Conservation (phyloP, 2,329 filamentous ascomycete genomes). For the Alternaria ethzedia region DNA sequence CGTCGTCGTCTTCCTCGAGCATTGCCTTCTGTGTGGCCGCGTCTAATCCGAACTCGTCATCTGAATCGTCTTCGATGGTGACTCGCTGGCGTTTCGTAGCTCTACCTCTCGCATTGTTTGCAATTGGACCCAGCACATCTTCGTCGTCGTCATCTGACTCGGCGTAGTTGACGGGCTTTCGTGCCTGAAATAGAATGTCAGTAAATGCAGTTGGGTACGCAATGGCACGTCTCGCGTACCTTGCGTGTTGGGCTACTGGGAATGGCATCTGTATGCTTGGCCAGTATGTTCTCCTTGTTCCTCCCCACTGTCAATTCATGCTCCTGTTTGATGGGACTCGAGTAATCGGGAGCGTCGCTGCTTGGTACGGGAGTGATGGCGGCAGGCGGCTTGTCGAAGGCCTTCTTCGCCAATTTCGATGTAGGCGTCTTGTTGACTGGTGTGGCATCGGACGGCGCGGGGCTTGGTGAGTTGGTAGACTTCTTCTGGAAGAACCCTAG, state of each 20-base stretch:
- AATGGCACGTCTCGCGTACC: slow-evolving; percentile 55
- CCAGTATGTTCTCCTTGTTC: slow-evolving; percentile 58
- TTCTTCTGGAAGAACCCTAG: slow-evolving; percentile 78
- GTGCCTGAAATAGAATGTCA: slow-evolving; percentile 54
- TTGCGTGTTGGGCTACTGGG: slow-evolving; percentile 80
- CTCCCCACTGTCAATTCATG: slow-evolving; percentile 54
- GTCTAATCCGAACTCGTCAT: slow-evolving; percentile 71
- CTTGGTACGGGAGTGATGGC: slow-evolving; percentile 77
- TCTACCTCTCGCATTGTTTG: slow-evolving; percentile 53
- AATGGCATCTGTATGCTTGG: slow-evolving; percentile 53
- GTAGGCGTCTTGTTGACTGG: slow-evolving; percentile 34
- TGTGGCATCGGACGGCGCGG: slow-evolving; percentile 41
- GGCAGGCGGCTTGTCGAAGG: slow-evolving; percentile 38
- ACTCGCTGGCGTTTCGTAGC: slow-evolving; percentile 66
- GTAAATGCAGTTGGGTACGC: neutral
- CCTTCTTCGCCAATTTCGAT: slow-evolving; percentile 37
- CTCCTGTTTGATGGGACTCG: slow-evolving; percentile 72
- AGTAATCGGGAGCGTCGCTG: slow-evolving; percentile 74
- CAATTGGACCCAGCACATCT: slow-evolving; percentile 68
- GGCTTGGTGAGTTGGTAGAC: slow-evolving; percentile 56
- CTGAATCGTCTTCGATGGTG: slow-evolving; percentile 66
- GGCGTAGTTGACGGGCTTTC: slow-evolving; percentile 77
- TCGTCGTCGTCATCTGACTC: slow-evolving; percentile 78
- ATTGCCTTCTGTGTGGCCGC: slow-evolving; percentile 62
- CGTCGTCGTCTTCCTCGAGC: slow-evolving; percentile 70